A percentile compares a stretch with the other conserved stretches of the same genome.
phyloP scores from a whole-genome alignment of 75 land plant species.

The Selaginella tamariscina region DNA sequence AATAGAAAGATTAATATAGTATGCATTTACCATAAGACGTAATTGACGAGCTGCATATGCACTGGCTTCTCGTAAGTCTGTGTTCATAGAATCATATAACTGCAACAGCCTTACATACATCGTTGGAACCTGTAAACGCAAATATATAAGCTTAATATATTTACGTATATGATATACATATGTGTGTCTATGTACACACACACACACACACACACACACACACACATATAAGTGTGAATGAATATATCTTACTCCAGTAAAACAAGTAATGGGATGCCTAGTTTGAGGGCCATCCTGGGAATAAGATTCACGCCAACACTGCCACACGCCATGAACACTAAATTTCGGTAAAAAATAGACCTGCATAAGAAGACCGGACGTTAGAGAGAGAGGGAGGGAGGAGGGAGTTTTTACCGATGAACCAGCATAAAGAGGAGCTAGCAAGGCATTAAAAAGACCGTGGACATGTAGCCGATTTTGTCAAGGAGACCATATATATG shows the following conservation, averaged over 20 bases:
- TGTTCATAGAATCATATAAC: constrained; percentile 84
- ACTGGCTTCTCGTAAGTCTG: constrained; percentile 42
- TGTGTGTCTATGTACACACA: not conserved
- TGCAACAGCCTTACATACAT: constrained; percentile 87
- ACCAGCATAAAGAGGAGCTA: constrained; percentile 93
- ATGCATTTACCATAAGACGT: constrained; percentile 71
- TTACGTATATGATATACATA: not conserved
- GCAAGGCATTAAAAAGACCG: constrained; percentile 90
- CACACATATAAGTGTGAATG: not conserved
- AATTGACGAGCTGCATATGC: constrained; percentile 68
- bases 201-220: not conserved
- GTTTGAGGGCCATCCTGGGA: constrained; percentile 35
- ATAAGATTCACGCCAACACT: constrained; percentile 92
- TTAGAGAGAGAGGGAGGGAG: not conserved
- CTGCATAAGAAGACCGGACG: constrained; percentile 22
- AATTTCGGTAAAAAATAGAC: constrained; percentile 95
- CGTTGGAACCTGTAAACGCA: constrained; percentile 71
- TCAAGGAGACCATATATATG: constrained; percentile 18
- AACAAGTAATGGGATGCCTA: constrained; percentile 65
- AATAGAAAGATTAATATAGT: constrained; percentile 2
- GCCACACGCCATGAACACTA: constrained; percentile 89
- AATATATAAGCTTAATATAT: not conserved
- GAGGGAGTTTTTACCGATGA: constrained; percentile 24
- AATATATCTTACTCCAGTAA: constrained; percentile 73
- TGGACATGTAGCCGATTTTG: constrained; percentile 65